Percentiles rank a stretch among this genome's conserved stretches.
phyloP scores from a whole-genome alignment of 257 asterid species.

The Jasminum sambac region DNA sequence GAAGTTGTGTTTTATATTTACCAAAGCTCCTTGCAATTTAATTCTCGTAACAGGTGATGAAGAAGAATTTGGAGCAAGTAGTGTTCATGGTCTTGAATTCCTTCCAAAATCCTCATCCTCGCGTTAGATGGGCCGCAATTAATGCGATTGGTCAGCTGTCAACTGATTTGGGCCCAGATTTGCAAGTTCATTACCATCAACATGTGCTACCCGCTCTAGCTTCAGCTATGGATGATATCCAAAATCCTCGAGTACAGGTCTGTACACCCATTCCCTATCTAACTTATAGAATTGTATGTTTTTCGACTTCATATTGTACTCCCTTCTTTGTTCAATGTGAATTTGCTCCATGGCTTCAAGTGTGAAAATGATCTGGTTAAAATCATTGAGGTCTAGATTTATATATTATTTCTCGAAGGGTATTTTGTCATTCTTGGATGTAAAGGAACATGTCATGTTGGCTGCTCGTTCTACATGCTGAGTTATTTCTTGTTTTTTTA shows the following conservation, averaged over 20 bases:
- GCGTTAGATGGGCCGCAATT: constrained; percentile 98
- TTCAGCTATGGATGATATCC: constrained; percentile 87
- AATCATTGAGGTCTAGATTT: background rate
- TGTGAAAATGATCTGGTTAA: background rate
- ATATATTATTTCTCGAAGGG: background rate
- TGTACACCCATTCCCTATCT: constrained; percentile 17
- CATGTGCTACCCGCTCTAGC: constrained; percentile 80
- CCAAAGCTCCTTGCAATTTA: background rate
- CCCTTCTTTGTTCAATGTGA: constrained; percentile 1
- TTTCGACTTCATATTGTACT: background rate
- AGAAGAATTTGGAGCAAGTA: constrained; percentile 80
- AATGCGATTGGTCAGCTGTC: constrained; percentile 98
- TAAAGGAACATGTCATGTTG: background rate
- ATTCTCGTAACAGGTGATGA: constrained; percentile 66
- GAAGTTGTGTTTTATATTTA: constrained; percentile 1
- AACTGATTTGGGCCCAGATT: constrained; percentile 97
- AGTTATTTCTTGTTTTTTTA: background rate
- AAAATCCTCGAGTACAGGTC: constrained; percentile 96
- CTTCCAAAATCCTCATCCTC: constrained; percentile 96
- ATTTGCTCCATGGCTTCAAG: background rate
- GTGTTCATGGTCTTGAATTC: constrained; percentile 90
- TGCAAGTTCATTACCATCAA: constrained; percentile 85
- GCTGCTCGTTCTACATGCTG: background rate
- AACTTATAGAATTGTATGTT: background rate
- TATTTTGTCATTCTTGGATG: background rate